A percentile compares a stretch with the other conserved stretches of the same genome.
phyloP scores from a whole-genome alignment of 768 basidiomycete species.

The Leccinum obscurum region DNA sequence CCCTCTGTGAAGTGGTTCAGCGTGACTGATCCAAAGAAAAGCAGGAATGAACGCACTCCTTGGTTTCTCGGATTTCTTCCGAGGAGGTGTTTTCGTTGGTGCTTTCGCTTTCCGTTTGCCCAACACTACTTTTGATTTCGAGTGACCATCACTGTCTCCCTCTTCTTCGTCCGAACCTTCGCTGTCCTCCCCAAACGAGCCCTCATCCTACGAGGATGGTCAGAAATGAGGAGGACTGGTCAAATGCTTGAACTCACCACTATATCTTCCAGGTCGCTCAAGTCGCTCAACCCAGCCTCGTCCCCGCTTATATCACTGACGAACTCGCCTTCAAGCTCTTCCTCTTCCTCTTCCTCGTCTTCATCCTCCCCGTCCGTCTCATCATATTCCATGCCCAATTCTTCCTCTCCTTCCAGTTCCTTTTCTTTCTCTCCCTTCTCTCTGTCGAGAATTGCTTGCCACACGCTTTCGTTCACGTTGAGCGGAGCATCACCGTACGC shows the following conservation, averaged over 20 bases:
- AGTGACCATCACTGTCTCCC: slow-evolving; percentile 38
- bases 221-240: slow-evolving; percentile 21
- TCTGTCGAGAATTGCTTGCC: slow-evolving; percentile 87
- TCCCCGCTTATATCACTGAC: slow-evolving; percentile 58
- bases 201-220: slow-evolving; percentile 32
- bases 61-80: slow-evolving; percentile 61
- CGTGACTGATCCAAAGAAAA: slow-evolving; percentile 2
- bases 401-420: slow-evolving; percentile 42
- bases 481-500: slow-evolving; percentile 97
- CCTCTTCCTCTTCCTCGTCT: slow-evolving; percentile 44
- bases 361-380: slow-evolving; percentile 55
- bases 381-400: slow-evolving; percentile 50
- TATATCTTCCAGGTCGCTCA: slow-evolving; percentile 65
- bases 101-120: slow-evolving; percentile 69
- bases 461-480: slow-evolving; percentile 97
- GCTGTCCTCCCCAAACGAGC: slow-evolving; percentile 40
- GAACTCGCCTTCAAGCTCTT: slow-evolving; percentile 55
- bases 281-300: slow-evolving; percentile 41
- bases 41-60: slow-evolving; percentile 46
- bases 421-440: slow-evolving; percentile 55
- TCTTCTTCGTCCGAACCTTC: slow-evolving; percentile 44
- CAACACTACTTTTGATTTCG: slow-evolving; percentile 47
- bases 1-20: slow-evolving; percentile 47
- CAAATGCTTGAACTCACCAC: slow-evolving; percentile 43
- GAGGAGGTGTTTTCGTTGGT: slow-evolving; percentile 40